Conservation (phyloP, 1,139 yeast genomes). For the Zygosaccharomyces pseudobailii region DNA sequence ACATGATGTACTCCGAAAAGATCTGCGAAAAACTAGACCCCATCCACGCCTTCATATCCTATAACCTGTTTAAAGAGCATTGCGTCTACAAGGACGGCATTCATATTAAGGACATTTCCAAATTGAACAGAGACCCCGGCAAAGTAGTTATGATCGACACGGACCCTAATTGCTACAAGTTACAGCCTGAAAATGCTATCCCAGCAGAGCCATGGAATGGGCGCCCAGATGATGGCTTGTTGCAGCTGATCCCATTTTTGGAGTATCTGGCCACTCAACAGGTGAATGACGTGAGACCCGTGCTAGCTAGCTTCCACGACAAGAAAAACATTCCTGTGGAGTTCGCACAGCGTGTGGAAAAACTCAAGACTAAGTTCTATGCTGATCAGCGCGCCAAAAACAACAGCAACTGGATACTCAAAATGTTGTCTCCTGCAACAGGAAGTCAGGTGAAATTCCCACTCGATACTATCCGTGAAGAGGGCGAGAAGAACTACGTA, state of each 20-base stretch:
- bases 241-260: slow-evolving; percentile 81
- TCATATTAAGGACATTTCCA: slow-evolving; percentile 76
- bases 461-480: slow-evolving; percentile 83
- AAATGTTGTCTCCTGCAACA: slow-evolving; percentile 37
- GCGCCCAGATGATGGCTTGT: slow-evolving; percentile 68
- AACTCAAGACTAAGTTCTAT: slow-evolving; percentile 65
- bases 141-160: slow-evolving; percentile 80
- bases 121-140: slow-evolving; percentile 83
- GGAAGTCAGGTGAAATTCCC: slow-evolving; percentile 64
- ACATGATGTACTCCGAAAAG: slow-evolving; percentile 80
- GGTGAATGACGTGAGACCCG: slow-evolving; percentile 84
- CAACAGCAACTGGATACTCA: slow-evolving; percentile 50
- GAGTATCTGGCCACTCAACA: slow-evolving; percentile 95
- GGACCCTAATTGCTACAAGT: slow-evolving; percentile 62
- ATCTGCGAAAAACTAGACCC: slow-evolving; percentile 89
- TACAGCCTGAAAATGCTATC: slow-evolving; percentile 92
- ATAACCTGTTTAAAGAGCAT: slow-evolving; percentile 85
- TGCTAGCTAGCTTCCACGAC: slow-evolving; percentile 65
- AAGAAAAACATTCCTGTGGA: slow-evolving; percentile 64
- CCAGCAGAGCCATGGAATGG: slow-evolving; percentile 87
- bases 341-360: slow-evolving; percentile 69
- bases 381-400: slow-evolving; percentile 57
- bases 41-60: slow-evolving; percentile 80
- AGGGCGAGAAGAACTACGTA: slow-evolving; percentile 85
- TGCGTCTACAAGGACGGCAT: slow-evolving; percentile 81